These are phyloP conservation scores for Eucalyptus urophylla DNA, from an alignment of 345 rosid genomes.

Conservation along the genomic window DNA sequence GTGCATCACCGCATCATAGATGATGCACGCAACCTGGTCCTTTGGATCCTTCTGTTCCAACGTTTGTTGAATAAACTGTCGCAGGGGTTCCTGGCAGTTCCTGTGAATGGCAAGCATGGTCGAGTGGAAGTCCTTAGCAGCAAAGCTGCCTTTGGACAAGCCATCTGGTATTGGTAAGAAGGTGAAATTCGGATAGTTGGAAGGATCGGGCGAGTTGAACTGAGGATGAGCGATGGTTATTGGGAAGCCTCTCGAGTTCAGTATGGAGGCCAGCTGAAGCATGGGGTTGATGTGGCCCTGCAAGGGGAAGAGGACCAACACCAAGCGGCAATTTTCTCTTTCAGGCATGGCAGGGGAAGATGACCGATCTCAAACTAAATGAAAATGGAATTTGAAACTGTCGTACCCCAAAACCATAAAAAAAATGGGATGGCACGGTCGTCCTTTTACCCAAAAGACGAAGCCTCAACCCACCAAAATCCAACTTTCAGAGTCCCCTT, in stretches of 20 bases:
- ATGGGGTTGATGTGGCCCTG: conserved; percentile 28
- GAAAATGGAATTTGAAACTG: background rate
- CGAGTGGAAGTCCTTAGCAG: background rate
- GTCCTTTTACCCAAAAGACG: accelerated
- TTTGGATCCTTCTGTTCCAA: background rate
- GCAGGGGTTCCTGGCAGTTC: conserved; percentile 2
- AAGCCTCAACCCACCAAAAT: too few species aligned
- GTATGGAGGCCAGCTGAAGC: conserved; percentile 19
- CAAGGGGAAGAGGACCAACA: conserved; percentile 13
- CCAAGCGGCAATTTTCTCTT: background rate
- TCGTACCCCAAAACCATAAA: background rate
- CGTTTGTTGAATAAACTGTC: background rate
- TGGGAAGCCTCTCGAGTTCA: conserved; percentile 15
- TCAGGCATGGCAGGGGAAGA: background rate
- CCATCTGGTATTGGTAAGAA: conserved; percentile 1
- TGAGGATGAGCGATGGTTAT: conserved; percentile 15
- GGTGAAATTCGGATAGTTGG: background rate
- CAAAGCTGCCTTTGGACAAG: background rate
- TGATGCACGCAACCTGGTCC: background rate
- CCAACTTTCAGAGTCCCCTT: too few species aligned
- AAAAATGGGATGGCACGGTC: too few species aligned
- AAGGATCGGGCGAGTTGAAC: conserved; percentile 8
- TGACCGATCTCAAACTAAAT: background rate
- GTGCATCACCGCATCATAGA: conserved; percentile 15
- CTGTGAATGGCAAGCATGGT: background rate